Percentiles rank a stretch among this genome's conserved stretches.
Conservation (phyloP, 805 yeast species). For the Ogataea paraovalis region DNA sequence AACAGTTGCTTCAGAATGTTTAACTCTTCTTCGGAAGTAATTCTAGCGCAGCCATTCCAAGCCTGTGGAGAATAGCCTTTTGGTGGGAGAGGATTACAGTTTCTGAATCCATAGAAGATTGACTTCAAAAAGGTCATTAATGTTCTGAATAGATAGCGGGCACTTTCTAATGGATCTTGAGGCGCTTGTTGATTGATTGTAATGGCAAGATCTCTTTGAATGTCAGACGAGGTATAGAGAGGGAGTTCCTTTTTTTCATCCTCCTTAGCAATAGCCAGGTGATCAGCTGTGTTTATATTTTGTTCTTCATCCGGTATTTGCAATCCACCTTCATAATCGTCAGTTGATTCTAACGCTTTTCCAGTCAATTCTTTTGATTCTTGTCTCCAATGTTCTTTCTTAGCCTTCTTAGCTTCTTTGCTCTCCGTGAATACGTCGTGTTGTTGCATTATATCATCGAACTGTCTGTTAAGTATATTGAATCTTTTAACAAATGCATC, state of each 20-base stretch:
- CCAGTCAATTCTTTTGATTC: conserved; percentile 36
- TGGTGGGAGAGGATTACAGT: conserved; percentile 82
- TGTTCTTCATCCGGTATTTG: neutral
- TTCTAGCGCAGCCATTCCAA: conserved; percentile 86
- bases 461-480: conserved; percentile 67
- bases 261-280: conserved; percentile 18
- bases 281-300: conserved; percentile 2
- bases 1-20: conserved; percentile 70
- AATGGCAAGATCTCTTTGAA: conserved; percentile 54
- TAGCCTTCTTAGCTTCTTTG: conserved; percentile 39
- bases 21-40: conserved; percentile 81
- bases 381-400: conserved; percentile 34
- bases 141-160: conserved; percentile 82
- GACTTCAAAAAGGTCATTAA: conserved; percentile 87
- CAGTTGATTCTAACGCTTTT: conserved; percentile 17
- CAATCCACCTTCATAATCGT: conserved; percentile 7
- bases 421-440: conserved; percentile 51
- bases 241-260: neutral
- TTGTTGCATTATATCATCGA: conserved; percentile 57
- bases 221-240: conserved; percentile 40
- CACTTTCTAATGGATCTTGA: conserved; percentile 77
- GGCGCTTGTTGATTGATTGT: conserved; percentile 46
- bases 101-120: conserved; percentile 81
- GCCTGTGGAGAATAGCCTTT: conserved; percentile 46
- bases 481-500: conserved; percentile 86